These are phyloP conservation scores for Chlorokybus atmophyticus DNA, from an alignment of 139 green algal species.

Conservation along the genomic window DNA sequence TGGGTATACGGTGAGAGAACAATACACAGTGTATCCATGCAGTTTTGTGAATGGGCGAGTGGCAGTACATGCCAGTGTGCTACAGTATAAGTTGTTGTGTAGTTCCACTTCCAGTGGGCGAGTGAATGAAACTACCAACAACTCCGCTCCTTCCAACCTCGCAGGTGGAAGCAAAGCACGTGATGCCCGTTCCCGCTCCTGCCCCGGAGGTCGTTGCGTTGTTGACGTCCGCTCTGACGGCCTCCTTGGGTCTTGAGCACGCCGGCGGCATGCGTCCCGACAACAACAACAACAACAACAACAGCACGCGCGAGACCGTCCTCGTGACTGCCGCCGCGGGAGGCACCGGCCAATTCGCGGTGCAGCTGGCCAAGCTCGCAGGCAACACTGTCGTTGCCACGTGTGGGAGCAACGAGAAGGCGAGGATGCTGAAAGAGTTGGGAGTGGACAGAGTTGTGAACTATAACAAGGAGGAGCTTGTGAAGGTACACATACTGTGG, in stretches of 20 bases:
- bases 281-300: no score
- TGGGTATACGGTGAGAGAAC: no score
- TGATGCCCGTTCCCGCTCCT: slow-evolving; percentile 36
- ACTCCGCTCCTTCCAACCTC: no score
- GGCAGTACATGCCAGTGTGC: background rate
- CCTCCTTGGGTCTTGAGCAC: slow-evolving; percentile 46
- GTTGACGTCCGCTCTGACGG: slow-evolving; percentile 70
- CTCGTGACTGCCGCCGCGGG: slow-evolving; percentile 86
- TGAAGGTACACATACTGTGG: no score
- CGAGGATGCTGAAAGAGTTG: slow-evolving; percentile 48
- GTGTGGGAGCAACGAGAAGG: slow-evolving; percentile 62
- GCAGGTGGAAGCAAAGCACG: slow-evolving; percentile 17
- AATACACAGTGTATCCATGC: no score
- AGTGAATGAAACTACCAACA: no score
- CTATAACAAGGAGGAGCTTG: slow-evolving; percentile 44
- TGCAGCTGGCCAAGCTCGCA: slow-evolving; percentile 67
- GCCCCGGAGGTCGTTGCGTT: slow-evolving; percentile 60
- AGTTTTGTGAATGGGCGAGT: background rate
- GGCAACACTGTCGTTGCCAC: slow-evolving; percentile 77
- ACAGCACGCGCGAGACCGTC: slow-evolving; percentile 48
- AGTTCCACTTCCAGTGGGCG: no score
- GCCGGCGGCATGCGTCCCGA: no score
- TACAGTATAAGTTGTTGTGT: slow-evolving; percentile 2
- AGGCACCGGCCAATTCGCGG: slow-evolving; percentile 83
- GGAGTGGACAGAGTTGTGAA: slow-evolving; percentile 73